Evolutionary conservation across 1,139 yeast species (phyloP), one percentile per base, ranked within the genome.

Genomic region (Kazachstania sp.): DNA sequence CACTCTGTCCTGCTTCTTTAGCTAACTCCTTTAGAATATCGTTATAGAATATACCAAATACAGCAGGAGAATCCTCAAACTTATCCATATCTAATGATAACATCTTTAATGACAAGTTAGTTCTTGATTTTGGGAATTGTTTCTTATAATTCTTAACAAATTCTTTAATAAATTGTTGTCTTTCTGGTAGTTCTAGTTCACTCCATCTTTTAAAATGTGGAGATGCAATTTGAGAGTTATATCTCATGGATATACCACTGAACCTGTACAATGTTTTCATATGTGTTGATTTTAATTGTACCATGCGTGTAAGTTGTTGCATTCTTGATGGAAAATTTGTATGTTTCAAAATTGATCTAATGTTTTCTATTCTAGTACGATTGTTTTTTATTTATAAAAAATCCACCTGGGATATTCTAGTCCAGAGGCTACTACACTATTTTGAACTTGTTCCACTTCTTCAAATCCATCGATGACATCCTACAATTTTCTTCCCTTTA

Each of bases 11-110:
- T 8, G 42, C 35, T 13, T 39, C 42, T 19, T n/a, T 39, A 3
- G 34, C 18, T 11, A 32, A 4, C 30, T 37, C 39, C 11, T 50
- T 45, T 54, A 60, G 55, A 13, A 63, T 59, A 44, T 61, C 65
- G 44, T 61, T 56, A 48, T 63, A 63, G 39, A 63, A 60, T 5
- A 63, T 54, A 9, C 65, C 64, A 48, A 63, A 63, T 3, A 63
- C 59, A 32, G 60, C 50, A 1, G 66, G 66, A 2, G 65, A 57
- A 44, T 63, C 65, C 15, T 50, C 48, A 41, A 47, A 54, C 36
- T 49, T 46, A 15, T 55, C 55, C 57, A 59, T 54, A 18, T 55
- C 59, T 31, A 51, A 37, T 13, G 55, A 50, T 38, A 63, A 48
- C 16, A 55, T 58, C 26, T 51, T 50, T 37, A 63, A 48, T 9